These are phyloP conservation scores for Tirmania nivea DNA, from an alignment of 495 filamentous ascomycete genomes.

Conservation along the genomic window DNA sequence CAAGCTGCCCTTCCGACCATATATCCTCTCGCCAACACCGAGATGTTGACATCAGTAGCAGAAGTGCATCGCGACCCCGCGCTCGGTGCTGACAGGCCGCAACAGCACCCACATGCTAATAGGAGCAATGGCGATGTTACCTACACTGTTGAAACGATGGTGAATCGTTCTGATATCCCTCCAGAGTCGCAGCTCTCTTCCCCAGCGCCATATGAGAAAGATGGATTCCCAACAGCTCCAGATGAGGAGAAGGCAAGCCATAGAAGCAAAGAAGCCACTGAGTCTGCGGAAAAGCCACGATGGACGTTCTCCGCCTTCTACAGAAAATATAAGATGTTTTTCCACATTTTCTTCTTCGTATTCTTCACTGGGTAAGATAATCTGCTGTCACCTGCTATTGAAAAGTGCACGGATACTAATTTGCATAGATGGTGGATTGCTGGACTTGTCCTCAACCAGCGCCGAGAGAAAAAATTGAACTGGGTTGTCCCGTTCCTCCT, in stretches of 20 bases:
- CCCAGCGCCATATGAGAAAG: neutral
- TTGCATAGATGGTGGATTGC: constrained; percentile 65
- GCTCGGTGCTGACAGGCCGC: neutral
- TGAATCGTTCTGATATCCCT: neutral
- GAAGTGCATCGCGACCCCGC: neutral
- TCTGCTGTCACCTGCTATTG: constrained; percentile 1
- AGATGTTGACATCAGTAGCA: too few species aligned
- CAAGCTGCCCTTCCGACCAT: too few species aligned
- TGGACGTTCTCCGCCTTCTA: constrained; percentile 17
- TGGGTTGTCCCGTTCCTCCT: constrained; percentile 75
- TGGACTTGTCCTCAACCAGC: constrained; percentile 46
- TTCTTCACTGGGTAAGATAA: constrained; percentile 37
- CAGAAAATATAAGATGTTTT: constrained; percentile 23
- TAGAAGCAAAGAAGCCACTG: constrained; percentile 13
- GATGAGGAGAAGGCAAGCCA: constrained; percentile 25
- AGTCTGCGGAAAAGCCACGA: neutral
- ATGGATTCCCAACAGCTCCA: constrained; percentile 10
- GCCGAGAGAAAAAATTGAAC: constrained; percentile 13
- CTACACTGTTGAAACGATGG: neutral
- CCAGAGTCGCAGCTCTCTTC: neutral
- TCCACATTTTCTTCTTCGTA: constrained; percentile 31
- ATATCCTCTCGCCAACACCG: too few species aligned
- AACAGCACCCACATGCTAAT: neutral
- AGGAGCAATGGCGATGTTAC: neutral
- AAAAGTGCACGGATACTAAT: neutral